Percentiles rank a stretch among this genome's conserved stretches.
phyloP scores from a whole-genome alignment of 225 moss, liverwort and hornwort species.

The Pleurozium schreberi region DNA sequence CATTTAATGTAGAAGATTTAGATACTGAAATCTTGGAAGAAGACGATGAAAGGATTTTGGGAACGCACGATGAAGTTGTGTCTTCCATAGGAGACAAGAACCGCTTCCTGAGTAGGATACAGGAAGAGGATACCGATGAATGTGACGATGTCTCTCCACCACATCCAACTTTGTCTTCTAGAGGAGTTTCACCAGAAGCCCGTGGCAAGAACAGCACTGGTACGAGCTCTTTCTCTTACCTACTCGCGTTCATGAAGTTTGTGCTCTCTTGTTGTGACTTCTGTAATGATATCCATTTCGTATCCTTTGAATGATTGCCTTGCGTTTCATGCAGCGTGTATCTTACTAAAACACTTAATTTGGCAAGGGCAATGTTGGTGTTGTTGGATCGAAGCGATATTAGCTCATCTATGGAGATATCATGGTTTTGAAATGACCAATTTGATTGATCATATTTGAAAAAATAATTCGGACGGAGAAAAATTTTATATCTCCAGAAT shows the following conservation, averaged over 20 bases:
- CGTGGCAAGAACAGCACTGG: not conserved
- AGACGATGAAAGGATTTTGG: conserved; percentile 9
- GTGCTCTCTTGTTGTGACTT: not conserved
- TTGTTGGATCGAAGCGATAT: not conserved
- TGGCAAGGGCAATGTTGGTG: not conserved
- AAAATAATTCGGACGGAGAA: too few relatives aligned
- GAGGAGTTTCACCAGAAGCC: conserved; percentile 4
- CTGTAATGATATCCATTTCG: not conserved
- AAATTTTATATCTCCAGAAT: not conserved
- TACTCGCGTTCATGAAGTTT: not conserved
- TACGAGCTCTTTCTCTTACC: not conserved
- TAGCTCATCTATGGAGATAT: not conserved
- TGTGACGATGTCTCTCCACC: conserved; percentile 12
- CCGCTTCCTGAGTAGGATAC: conserved; percentile 34
- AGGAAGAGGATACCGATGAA: conserved; percentile 37
- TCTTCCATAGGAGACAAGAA: conserved; percentile 7
- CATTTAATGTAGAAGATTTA: not conserved
- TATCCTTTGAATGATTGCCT: not conserved
- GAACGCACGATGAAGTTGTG: conserved; percentile 2
- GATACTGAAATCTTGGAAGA: conserved; percentile 8
- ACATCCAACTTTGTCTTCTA: not conserved
- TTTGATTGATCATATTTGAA: not conserved
- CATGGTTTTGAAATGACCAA: not conserved
- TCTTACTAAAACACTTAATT: not conserved
- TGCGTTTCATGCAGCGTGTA: not conserved